Evolutionary conservation across 169 alveolate species (phyloP).

Genomic region (Plasmodium fragile): DNA sequence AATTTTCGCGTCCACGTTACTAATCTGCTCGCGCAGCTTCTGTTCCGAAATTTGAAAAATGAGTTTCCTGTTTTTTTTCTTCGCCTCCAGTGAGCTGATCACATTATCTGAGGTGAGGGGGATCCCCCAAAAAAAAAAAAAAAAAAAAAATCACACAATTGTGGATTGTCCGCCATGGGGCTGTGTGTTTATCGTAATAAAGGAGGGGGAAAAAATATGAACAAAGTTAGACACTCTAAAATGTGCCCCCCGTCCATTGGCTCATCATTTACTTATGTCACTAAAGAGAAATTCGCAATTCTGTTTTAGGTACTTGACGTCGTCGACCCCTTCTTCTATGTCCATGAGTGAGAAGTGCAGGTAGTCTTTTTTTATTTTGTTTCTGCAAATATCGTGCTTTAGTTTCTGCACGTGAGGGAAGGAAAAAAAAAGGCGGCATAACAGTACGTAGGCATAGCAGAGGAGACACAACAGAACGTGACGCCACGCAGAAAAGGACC

Average conservation of each 20-base stretch:
- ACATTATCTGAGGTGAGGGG: constrained; percentile 27
- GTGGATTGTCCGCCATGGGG: not conserved
- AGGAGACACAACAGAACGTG: not conserved
- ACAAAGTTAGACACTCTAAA: not conserved
- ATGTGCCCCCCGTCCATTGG: not conserved
- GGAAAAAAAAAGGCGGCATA: not conserved
- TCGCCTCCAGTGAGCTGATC: constrained; percentile 51
- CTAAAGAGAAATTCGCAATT: constrained; percentile 49
- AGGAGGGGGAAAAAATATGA: not conserved
- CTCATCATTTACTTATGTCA: constrained; percentile 35
- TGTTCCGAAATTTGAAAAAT: constrained; percentile 36
- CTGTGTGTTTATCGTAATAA: not conserved
- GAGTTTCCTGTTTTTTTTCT: constrained; percentile 35
- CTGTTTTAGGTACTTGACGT: constrained; percentile 52
- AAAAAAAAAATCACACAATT: not conserved
- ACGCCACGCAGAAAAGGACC: not conserved
- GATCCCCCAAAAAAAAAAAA: not conserved
- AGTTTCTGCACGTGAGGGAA: constrained; percentile 1
- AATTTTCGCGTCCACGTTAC: constrained; percentile 18
- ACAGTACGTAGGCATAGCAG: not conserved
- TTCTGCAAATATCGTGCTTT: constrained; percentile 39
- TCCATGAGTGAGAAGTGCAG: constrained; percentile 39
- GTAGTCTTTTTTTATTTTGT: constrained; percentile 58
- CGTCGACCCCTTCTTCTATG: constrained; percentile 52
- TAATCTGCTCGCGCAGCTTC: constrained; percentile 36